Evolutionary conservation across 2,329 filamentous ascomycete genomes (phyloP), one percentile per base, ranked within the genome.

Genomic region (Tolypocladium paradoxum): DNA sequence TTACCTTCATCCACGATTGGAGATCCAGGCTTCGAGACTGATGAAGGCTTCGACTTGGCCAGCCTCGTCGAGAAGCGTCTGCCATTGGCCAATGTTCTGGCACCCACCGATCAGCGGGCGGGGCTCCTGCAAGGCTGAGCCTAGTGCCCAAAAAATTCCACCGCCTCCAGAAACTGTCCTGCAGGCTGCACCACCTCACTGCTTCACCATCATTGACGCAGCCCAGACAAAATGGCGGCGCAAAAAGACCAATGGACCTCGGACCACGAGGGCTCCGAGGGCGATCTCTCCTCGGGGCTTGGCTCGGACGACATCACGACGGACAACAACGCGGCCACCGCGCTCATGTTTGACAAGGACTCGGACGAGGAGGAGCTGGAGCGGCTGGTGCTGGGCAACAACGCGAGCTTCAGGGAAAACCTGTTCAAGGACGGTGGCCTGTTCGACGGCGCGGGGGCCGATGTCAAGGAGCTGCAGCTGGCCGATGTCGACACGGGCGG

Each of bases 291-390:
- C 12, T 65, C 64, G 8, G 67, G 65, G 14, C 54, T 56, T 45
- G 65, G 63, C 24, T 65, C 63, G 31, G 64, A 65, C 34, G 64
- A 65, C 16, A 54, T 51, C 33, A 48, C 57, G 54, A 47, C 51
- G 58, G 64, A 53, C 58, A 68, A 62, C 59, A 65, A 60, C 52
- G 60, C 57, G 53, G 57, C 59, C 53, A 61, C 54, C 18, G 52
- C 34, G 18, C 52, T 35, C 54, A 59, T 70, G 51, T 68, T 66
- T 52, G 84, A 87, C 50, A 93, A 92, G 66, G 90, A 95, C 65
- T 84, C 83, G 16, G 84, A 87, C 51, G 91, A 96, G 68, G 83
- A 87, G 64, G 89, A 92, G 66, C 81, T 96, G 33, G 92, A 96
- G 73, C 82, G 84, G 58, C 74, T 96, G 57, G 87, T 99, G 4